Base-by-base conservation (phyloP, 2,329 filamentous ascomycete genomes). In the Verruconis gallopava region DNA sequence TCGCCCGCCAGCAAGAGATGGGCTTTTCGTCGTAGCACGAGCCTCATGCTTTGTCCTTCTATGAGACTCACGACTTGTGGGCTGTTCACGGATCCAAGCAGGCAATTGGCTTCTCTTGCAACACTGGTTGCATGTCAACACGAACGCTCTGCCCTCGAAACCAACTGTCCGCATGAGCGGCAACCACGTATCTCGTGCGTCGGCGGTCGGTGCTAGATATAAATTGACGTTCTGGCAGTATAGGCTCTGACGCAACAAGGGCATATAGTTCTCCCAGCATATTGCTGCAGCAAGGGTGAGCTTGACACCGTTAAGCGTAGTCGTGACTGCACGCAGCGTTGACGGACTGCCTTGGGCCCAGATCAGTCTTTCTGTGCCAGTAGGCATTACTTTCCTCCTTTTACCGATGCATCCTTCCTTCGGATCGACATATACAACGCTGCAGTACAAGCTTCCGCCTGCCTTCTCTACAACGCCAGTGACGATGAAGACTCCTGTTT, bases 191-290 rank as follows among this genome's bases (percentile, higher is more conserved):
- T 89, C 82, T 46, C 88, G 72, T 15, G 71, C 75, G 62, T 95
- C 89, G 1, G 88, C 88, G 1, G 88, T 95, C 0, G 89, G 89
- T 0, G 88, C 86, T 2, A 95, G 74, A 61, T 89, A 95, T 11
- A 95, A 64, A 57, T 93, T 93, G 53, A 95, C 77, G 55, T 93
- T 93, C 60, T 95, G 89, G 2, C 76, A 72, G 59, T 95, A 96
- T 28, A 95, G 68, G 13, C 77, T 72, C 56, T 93, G 82, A 14
- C 89, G 75, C 5, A 95, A 68, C 14, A 95, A 66, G 0, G 88
- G 88, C 86, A 94, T 95, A 64, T 89, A 93, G 59, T 84, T 94
- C 60, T 96, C 88, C 88, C 88, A 95, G 67, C 88, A 94, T 50
- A 96, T 93, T 3, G 86, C 89, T 3, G 82, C 78, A 0, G 81